A percentile compares a stretch with the other conserved stretches of the same genome.
These are phyloP conservation scores for Mrakia hoshinonis DNA, from an alignment of 768 basidiomycete species.

Conservation along the genomic window DNA sequence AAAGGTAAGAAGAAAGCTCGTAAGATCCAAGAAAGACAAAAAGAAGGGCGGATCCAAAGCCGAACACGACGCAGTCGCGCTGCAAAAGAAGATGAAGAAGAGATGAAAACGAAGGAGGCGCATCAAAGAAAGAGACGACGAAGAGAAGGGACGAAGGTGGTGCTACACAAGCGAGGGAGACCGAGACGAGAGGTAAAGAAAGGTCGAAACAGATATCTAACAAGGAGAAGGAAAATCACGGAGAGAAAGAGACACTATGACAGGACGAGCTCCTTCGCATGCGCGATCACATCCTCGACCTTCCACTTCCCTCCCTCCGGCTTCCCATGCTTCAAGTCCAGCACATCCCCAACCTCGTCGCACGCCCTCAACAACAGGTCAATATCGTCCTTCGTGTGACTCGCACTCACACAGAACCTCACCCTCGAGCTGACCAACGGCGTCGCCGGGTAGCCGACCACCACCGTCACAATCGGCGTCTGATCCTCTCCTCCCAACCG, in stretches of 20 bases:
- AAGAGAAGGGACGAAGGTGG: neutral
- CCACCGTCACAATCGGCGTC: conserved; percentile 77
- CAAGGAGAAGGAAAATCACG: neutral
- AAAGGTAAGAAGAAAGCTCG: too few species aligned
- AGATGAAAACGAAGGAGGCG: neutral
- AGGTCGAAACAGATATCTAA: too few species aligned
- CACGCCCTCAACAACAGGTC: conserved; percentile 75
- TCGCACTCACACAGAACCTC: conserved; percentile 85
- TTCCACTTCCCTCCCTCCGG: conserved; percentile 59
- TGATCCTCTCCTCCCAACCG: conserved; percentile 48
- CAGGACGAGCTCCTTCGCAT: conserved; percentile 64
- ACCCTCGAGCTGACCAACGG: conserved; percentile 79
- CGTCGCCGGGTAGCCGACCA: conserved; percentile 63
- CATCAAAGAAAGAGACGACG: neutral
- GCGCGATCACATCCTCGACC: conserved; percentile 60
- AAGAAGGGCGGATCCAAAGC: neutral
- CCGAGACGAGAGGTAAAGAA: neutral
- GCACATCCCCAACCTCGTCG: conserved; percentile 79
- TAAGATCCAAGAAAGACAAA: neutral
- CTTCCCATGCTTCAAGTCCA: conserved; percentile 78
- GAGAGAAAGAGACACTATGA: neutral
- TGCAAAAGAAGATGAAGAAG: too few species aligned
- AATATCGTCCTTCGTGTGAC: conserved; percentile 91
- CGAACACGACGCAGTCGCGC: too few species aligned
- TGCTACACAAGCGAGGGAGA: neutral